Evolutionary conservation across 768 basidiomycete genomes (phyloP), one percentile per base, ranked within the genome.

Genomic region (Lactarius akahatsu): DNA sequence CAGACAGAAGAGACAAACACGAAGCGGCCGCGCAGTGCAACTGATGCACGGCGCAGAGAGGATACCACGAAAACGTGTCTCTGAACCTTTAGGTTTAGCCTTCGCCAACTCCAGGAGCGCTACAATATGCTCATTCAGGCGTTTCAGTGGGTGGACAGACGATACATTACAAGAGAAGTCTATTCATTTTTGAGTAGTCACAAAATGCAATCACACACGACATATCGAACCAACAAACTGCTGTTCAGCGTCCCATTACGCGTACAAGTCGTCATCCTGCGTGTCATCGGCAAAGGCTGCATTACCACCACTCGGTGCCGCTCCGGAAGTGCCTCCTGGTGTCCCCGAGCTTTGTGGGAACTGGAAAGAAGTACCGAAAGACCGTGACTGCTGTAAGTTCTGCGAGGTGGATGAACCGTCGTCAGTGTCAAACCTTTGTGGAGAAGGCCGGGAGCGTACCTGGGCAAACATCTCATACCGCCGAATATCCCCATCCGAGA

Each of bases 401-500:
- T 92, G 62, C 16, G 20, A 69, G 62, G n/a, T 47, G 69, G 18
- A 72, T 63, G 66, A 34, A n/a, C 41, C 32, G 59, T 28, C 11
- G 59, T 65, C 57, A 61, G 65, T 60, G 5, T 16, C 54, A 3
- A 34, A 8, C 18, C 28, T 23, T 20, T 28, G 6, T 28, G 2
- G 20, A 57, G n/a, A 47, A 47, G 26, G 36, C 2, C 23, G 5
- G 16, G 15, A 13, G 57, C 83, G 60, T 75, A 89, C 88, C 83
- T 95, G 95, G 41, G 96, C 80, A 77, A 98, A 98, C 89, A 97
- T 95, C 85, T 98, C 96, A 78, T 98, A 99, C 61, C 96, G 89
- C 73, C 96, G 86, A 78, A 98, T 96, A 74, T 98, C 96, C 70
- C 91, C 88, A 74, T 98, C 96, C 15, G 94, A 95, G 62, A 98